These are phyloP conservation scores for Cercophora sp. DNA, from an alignment of 495 filamentous ascomycete genomes.

Conservation along the genomic window DNA sequence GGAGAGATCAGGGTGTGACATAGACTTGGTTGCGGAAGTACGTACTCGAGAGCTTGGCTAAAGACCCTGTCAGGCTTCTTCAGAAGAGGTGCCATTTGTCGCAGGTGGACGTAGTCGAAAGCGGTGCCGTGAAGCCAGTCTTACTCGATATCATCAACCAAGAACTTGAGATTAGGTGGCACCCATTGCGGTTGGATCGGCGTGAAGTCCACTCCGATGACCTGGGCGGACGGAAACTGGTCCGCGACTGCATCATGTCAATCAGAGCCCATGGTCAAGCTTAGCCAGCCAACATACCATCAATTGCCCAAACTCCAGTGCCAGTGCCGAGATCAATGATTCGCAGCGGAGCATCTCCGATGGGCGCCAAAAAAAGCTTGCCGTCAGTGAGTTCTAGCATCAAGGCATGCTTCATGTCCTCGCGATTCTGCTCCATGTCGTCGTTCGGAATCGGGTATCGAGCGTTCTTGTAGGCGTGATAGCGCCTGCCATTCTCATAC, in stretches of 20 bases:
- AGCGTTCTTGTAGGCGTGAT: conserved; percentile 54
- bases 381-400: conserved; percentile 34
- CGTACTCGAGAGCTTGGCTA: conserved; percentile 22
- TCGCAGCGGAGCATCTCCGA: conserved; percentile 35
- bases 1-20: no score
- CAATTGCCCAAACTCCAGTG: conserved; percentile 24
- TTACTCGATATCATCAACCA: conserved; percentile 37
- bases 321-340: conserved; percentile 26
- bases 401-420: conserved; percentile 40
- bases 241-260: conserved; percentile 31
- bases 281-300: conserved; percentile 23
- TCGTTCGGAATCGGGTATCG: conserved; percentile 53
- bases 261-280: neutral
- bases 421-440: conserved; percentile 44
- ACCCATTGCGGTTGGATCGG: conserved; percentile 40
- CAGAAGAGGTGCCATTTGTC: conserved; percentile 38
- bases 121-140: conserved; percentile 31
- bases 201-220: conserved; percentile 27
- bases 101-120: conserved; percentile 35
- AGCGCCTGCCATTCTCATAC: conserved; percentile 52
- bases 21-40: no score
- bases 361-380: conserved; percentile 39
- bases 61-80: conserved; percentile 36
- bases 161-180: conserved; percentile 31
- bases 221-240: conserved; percentile 25